Percentiles rank a stretch among this genome's conserved stretches.
Conservation (phyloP, 805 yeast species). For the Debaryomyces tyrocola region DNA sequence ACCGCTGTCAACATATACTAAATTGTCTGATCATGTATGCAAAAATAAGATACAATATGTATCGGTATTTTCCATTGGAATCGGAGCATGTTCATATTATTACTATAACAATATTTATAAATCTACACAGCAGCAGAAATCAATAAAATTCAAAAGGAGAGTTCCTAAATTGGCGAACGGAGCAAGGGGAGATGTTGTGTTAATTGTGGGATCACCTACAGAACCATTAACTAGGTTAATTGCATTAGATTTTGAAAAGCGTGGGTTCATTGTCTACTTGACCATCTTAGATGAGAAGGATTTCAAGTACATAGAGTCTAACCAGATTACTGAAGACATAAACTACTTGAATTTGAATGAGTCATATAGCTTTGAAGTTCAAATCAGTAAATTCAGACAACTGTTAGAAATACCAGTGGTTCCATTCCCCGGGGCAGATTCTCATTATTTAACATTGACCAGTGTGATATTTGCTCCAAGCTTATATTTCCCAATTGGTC, state of each 20-base stretch:
- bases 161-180: conserved; percentile 68
- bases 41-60: conserved; percentile 6
- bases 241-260: conserved; percentile 69
- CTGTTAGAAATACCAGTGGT: conserved; percentile 53
- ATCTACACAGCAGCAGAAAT: background rate
- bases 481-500: conserved; percentile 65
- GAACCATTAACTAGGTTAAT: conserved; percentile 71
- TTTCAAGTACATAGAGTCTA: conserved; percentile 46
- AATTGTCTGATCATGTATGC: background rate
- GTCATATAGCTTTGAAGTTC: conserved; percentile 43
- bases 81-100: conserved; percentile 18
- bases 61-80: conserved; percentile 23
- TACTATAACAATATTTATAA: conserved; percentile 3
- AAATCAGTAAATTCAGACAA: conserved; percentile 49
- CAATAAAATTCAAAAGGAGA: conserved; percentile 38
- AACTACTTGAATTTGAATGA: conserved; percentile 61
- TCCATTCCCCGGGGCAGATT: conserved; percentile 58
- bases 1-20: background rate
- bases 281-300: conserved; percentile 68
- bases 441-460: conserved; percentile 56
- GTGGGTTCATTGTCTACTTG: conserved; percentile 81
- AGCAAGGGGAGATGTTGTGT: conserved; percentile 71
- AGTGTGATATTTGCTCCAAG: conserved; percentile 73
- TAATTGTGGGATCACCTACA: conserved; percentile 73
- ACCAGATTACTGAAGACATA: conserved; percentile 67